Evolutionary conservation across 208 protist genomes (phyloP).

Genomic region (Endotrypanum monterogeii): DNA sequence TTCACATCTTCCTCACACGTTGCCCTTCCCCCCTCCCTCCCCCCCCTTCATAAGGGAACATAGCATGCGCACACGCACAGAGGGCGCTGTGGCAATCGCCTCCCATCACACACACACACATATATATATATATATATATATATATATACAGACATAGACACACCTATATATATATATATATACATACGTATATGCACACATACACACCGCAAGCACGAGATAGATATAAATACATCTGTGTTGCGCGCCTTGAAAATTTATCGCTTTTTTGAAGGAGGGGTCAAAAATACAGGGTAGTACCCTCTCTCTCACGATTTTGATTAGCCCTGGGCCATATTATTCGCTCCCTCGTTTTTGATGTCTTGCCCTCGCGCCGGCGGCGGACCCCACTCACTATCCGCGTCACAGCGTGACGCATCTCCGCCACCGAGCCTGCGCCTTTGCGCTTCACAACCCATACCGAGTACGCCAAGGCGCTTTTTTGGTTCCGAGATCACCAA

Average conservation of each 20-base stretch:
- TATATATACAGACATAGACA: not conserved
- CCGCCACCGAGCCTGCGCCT: not conserved
- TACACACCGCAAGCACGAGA: not conserved
- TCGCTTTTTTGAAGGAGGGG: no score
- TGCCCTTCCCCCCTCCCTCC: no score
- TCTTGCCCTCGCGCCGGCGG: not conserved
- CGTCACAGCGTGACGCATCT: not conserved
- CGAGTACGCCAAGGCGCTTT: not conserved
- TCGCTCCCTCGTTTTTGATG: not conserved
- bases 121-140: not conserved
- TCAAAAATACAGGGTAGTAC: not conserved
- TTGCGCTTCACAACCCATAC: not conserved
- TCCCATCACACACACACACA: not conserved
- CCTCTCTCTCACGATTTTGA: not conserved
- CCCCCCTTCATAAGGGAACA: not conserved
- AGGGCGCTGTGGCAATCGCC: no score
- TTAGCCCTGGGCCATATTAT: not conserved
- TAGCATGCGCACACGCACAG: no score
- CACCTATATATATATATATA: not conserved
- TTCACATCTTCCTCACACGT: not conserved
- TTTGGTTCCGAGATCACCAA: slow-evolving; percentile 13
- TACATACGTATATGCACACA: not conserved
- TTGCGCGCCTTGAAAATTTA: not conserved
- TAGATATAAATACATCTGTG: not conserved
- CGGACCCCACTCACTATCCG: not conserved